Evolutionary conservation across 805 yeast species (phyloP), one percentile per base, ranked within the genome.

Genomic region (Candida tammaniensis): DNA sequence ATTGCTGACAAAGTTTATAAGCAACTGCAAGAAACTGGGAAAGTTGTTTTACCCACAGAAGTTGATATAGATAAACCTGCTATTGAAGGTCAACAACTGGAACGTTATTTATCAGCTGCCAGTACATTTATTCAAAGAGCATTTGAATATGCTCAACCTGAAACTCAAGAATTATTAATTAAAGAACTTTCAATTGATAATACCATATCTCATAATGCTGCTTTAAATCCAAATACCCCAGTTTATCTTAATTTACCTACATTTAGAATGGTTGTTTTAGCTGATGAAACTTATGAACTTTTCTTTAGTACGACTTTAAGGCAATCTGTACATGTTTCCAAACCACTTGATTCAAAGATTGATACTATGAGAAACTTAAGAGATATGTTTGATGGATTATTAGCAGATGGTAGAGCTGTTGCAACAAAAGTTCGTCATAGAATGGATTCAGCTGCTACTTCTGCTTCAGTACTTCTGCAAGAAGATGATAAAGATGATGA

Each of bases 391-490:
- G 95, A 87, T 55, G 91, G 93, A 8, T 70, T 93, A 38, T 72
- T 91, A 40, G 93, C 94, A 0, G 97, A 93, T 61, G 97, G 98
- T 4, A 72, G 86, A 54, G 77, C 91, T 37, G 95, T 91, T 10
- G 98, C 98, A 1, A 79, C 75, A 34, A 89, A 87, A 52, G 94
- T 93, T 3, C 79, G 91, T 45, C 80, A 83, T 46, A 80, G 95
- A 44, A 88, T 87, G 74, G 96, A 88, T 54, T 78, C 82, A 11
- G 79, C 75, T 7, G 75, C 83, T 3, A 51, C 59, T 12, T 44
- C 59, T 51, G 48, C 63, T 42, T 35, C 46, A 13, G 16, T 10
- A 2, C 20, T 20, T 33, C 41, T 24, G 26, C 52, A 50, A 11
- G 43, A 73, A n/a, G 79, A 74, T 17, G 73, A 64, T 31, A 46